Conservation (phyloP, 202 grass and related monocot species). For the Setaria viridis region DNA sequence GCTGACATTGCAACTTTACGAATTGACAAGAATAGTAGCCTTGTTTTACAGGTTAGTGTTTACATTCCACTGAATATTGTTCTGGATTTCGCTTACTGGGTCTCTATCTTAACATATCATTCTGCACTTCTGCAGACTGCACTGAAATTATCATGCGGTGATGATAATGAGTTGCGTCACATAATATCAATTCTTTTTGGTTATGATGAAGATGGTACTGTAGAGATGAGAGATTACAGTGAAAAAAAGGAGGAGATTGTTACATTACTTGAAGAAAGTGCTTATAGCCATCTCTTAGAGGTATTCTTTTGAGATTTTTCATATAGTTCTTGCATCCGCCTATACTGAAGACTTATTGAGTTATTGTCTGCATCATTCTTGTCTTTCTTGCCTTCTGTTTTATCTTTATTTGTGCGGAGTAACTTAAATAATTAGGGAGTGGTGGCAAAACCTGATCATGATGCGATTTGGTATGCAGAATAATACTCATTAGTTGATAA, state of each 20-base stretch:
- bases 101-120: constrained; percentile 36
- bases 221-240: constrained; percentile 45
- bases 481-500: constrained; percentile 42
- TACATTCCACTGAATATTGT: not conserved
- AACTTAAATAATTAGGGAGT: not conserved
- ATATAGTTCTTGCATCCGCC: not conserved
- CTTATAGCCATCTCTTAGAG: constrained; percentile 93
- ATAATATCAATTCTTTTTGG: constrained; percentile 76
- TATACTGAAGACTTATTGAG: not conserved
- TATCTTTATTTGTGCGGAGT: not conserved
- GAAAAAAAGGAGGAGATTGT: constrained; percentile 74
- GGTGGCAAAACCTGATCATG: constrained; percentile 21
- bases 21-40: constrained; percentile 86
- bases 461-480: constrained; percentile 1
- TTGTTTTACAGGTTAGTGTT: constrained; percentile 82
- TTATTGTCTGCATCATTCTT: constrained; percentile 3
- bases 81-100: constrained; percentile 41
- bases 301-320: constrained; percentile 49
- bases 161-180: constrained; percentile 66
- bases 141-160: constrained; percentile 73
- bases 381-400: not conserved
- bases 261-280: constrained; percentile 85
- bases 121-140: constrained; percentile 71
- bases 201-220: constrained; percentile 44
- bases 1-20: constrained; percentile 62